Percentiles rank a stretch among this genome's conserved stretches.
Conservation (phyloP, 352 stramenopile species). For the Lagenidium sp. region DNA sequence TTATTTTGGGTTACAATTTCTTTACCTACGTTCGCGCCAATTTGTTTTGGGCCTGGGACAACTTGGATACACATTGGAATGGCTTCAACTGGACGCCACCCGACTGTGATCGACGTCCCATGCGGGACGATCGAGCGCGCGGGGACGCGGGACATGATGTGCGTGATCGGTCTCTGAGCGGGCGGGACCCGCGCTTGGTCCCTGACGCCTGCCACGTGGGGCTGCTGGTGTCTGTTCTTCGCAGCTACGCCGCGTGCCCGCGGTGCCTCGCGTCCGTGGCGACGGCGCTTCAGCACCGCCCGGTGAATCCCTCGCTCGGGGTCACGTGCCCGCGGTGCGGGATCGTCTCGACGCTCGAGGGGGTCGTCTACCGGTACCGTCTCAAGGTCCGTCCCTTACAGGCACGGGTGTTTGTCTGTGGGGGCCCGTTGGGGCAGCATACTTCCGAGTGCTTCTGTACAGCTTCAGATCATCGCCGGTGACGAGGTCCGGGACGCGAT, state of each 20-base stretch:
- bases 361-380: slow-evolving; percentile 38
- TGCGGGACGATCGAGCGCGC: slow-evolving; percentile 43
- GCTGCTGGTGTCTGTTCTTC: neutral
- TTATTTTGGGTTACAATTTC: no score
- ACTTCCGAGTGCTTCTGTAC: no score
- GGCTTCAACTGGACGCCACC: no score
- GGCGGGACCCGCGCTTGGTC: neutral
- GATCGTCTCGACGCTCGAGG: slow-evolving; percentile 5
- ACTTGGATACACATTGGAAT: no score
- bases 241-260: slow-evolving; percentile 41
- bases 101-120: no score
- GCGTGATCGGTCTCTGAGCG: no score
- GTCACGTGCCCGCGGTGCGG: slow-evolving; percentile 26
- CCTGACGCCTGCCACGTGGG: neutral
- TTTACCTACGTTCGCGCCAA: no score
- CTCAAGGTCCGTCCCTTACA: slow-evolving; percentile 42
- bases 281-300: slow-evolving; percentile 12
- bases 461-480: no score
- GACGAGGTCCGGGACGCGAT: slow-evolving; percentile 23
- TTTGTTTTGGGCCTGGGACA: no score
- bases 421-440: no score
- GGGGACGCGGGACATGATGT: slow-evolving; percentile 46
- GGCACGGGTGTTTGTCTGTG: no score
- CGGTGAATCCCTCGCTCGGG: slow-evolving; percentile 3
- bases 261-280: slow-evolving; percentile 34